A percentile compares a stretch with the other conserved stretches of the same genome.
Evolutionary conservation across 345 rosid genomes (phyloP).

Genomic region (Dimocarpus longan): DNA sequence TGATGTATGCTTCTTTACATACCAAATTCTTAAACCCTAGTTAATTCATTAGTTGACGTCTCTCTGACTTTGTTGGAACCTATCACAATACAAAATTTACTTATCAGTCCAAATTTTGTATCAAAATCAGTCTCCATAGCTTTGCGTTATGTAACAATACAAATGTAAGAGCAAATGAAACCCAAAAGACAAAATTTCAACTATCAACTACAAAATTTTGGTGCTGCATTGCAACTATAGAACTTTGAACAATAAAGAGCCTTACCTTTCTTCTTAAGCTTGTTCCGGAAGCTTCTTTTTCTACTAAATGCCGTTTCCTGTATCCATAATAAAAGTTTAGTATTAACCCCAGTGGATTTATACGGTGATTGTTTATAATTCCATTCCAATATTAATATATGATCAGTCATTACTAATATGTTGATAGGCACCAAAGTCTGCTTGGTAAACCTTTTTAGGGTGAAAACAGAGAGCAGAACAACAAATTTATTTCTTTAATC

Average conservation of each 20-base stretch:
- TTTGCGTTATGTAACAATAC: neutral
- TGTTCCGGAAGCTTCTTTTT: constrained; percentile 78
- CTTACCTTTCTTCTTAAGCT: constrained; percentile 66
- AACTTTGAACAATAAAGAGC: neutral
- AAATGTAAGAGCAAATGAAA: neutral
- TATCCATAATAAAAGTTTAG: constrained; percentile 22
- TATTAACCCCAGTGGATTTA: neutral
- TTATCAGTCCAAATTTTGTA: neutral
- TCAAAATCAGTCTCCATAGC: neutral
- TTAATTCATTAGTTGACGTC: constrained; percentile 17
- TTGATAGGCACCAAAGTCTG: neutral
- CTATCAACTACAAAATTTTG: neutral
- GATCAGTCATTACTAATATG: neutral
- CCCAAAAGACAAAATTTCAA: neutral
- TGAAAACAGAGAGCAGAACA: neutral
- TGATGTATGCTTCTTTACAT: neutral
- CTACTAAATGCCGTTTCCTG: constrained; percentile 79
- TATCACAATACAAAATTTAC: constrained; percentile 22
- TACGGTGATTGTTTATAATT: neutral
- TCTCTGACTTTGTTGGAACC: constrained; percentile 29
- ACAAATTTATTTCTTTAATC: constrained; percentile 4
- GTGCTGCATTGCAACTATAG: neutral
- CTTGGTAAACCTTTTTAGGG: neutral
- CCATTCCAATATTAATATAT: neutral
- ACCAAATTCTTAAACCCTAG: constrained; percentile 27